These are phyloP conservation scores for Mycoemilia scoparia DNA, from an alignment of 192 early-diverging fungal genomes.

Conservation along the genomic window DNA sequence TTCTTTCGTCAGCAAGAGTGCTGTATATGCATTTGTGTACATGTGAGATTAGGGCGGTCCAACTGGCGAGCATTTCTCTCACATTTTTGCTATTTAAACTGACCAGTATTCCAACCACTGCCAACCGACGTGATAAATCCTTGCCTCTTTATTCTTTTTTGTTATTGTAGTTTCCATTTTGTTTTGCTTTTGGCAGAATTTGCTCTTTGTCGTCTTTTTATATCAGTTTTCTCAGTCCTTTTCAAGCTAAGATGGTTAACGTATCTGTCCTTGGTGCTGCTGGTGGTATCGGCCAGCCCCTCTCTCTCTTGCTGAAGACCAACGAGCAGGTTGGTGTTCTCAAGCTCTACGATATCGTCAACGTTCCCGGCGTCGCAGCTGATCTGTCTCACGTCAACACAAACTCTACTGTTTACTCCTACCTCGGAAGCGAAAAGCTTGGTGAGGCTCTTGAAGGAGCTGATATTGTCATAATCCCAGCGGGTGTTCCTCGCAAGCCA, in stretches of 20 bases:
- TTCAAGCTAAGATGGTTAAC: slow-evolving; percentile 27
- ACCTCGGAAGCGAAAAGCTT: slow-evolving; percentile 45
- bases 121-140: too few relatives aligned
- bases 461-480: slow-evolving; percentile 74
- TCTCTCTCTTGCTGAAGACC: slow-evolving; percentile 84
- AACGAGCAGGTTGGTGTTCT: slow-evolving; percentile 71
- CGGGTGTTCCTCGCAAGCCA: slow-evolving; percentile 94
- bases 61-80: too few relatives aligned
- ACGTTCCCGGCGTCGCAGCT: slow-evolving; percentile 90
- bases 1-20: too few relatives aligned
- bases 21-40: too few relatives aligned
- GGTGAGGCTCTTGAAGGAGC: slow-evolving; percentile 46
- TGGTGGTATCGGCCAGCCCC: slow-evolving; percentile 93
- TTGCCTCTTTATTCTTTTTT: background rate
- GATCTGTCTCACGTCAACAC: slow-evolving; percentile 89
- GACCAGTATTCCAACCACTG: too few relatives aligned
- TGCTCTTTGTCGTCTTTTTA: too few relatives aligned
- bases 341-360: slow-evolving; percentile 91
- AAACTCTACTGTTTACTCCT: slow-evolving; percentile 48
- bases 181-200: background rate
- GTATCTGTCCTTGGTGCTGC: slow-evolving; percentile 52
- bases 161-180: background rate
- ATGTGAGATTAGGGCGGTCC: too few relatives aligned
- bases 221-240: too few relatives aligned
- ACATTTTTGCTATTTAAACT: too few relatives aligned